Conservation (phyloP, 148 eudicot genomes). For the Amaranthus cruentus region DNA sequence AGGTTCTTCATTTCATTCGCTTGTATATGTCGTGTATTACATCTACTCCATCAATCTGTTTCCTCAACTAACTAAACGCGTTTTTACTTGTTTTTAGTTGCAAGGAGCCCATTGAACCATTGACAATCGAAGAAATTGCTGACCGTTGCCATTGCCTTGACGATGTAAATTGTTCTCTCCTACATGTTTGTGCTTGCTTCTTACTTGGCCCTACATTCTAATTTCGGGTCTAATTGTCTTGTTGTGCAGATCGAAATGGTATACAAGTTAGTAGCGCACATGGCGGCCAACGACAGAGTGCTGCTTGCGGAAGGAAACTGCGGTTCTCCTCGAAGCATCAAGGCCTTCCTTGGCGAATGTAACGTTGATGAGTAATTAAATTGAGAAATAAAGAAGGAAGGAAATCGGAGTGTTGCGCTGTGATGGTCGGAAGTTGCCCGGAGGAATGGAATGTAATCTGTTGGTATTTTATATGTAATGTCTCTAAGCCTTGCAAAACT, state of each 20-base stretch:
- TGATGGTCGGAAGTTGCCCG: not conserved
- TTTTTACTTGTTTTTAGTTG: constrained; percentile 47
- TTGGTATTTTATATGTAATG: too few species aligned
- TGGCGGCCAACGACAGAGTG: constrained; percentile 98
- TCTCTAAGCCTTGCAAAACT: too few species aligned
- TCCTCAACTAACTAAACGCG: not conserved
- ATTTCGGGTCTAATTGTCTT: not conserved
- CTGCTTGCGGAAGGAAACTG: constrained; percentile 81
- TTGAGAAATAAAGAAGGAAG: not conserved
- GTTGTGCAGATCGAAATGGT: constrained; percentile 91
- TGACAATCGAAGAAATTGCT: constrained; percentile 88
- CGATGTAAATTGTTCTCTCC: constrained; percentile 45
- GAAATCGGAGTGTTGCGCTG: not conserved
- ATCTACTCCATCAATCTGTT: not conserved
- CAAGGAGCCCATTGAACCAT: constrained; percentile 87
- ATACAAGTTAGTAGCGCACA: constrained; percentile 86
- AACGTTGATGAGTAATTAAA: constrained; percentile 50
- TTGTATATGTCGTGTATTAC: not conserved
- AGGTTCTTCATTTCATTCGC: not conserved
- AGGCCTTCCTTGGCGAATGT: constrained; percentile 88
- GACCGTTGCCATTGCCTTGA: constrained; percentile 89
- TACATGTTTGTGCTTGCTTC: not conserved
- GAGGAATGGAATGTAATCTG: too few species aligned
- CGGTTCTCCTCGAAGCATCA: constrained; percentile 92
- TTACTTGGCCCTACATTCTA: not conserved